Conservation (phyloP, 176 grass and related monocot species). For the Cenchrus purpureus region DNA sequence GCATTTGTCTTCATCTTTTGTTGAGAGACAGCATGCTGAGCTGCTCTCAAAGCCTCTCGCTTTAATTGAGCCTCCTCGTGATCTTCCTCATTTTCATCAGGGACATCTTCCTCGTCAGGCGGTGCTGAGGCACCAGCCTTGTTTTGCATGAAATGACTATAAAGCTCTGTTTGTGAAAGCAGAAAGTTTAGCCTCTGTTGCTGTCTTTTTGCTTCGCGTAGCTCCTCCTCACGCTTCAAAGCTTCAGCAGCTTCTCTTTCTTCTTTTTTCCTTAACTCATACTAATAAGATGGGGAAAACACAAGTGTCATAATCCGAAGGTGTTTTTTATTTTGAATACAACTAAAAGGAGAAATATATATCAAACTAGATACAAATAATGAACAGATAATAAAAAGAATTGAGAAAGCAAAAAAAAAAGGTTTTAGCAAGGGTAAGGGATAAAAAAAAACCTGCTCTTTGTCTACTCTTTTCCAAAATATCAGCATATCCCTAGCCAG, state of each 20-base stretch:
- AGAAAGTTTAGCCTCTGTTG: conserved; percentile 98
- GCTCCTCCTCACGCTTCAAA: conserved; percentile 92
- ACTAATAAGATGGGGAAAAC: conserved; percentile 53
- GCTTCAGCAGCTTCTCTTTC: conserved; percentile 97
- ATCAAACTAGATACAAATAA: conserved; percentile 8
- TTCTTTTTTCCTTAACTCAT: conserved; percentile 95
- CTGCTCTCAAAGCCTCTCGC: conserved; percentile 86
- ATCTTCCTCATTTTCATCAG: conserved; percentile 73
- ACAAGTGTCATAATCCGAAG: conserved; percentile 7
- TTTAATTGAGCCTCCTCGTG: conserved; percentile 89
- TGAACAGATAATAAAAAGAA: conserved; percentile 2
- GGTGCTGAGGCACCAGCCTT: conserved; percentile 65
- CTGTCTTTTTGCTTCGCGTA: conserved; percentile 96
- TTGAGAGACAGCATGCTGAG: conserved; percentile 87
- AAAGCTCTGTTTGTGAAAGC: conserved; percentile 95
- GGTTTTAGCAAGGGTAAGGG: conserved; percentile 5
- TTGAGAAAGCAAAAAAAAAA: background rate
- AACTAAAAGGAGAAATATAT: background rate
- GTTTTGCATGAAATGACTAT: conserved; percentile 99
- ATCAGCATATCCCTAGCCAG: conserved; percentile 97
- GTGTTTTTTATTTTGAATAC: background rate
- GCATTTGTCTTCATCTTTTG: conserved; percentile 95
- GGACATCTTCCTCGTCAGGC: conserved; percentile 55
- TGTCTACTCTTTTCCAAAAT: conserved; percentile 99
- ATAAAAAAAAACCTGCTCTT: conserved; percentile 79